Evolutionary conservation across 2,329 filamentous ascomycete species (phyloP).

Genomic region (Fusarium gaditjirri): DNA sequence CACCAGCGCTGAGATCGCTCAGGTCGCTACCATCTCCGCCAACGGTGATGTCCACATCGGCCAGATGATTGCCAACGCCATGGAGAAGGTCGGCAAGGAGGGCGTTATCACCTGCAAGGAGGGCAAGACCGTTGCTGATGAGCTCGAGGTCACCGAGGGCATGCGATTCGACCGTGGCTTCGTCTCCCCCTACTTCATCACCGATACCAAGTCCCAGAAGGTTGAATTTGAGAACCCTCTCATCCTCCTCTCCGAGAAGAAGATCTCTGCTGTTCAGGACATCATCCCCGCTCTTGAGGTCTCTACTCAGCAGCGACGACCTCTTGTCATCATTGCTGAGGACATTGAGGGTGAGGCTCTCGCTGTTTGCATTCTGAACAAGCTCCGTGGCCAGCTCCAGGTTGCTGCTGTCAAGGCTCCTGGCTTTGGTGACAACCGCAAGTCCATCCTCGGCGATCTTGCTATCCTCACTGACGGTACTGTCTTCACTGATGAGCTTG

Average conservation of each 20-base stretch:
- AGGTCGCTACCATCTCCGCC: constrained; percentile 97
- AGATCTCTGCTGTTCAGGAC: constrained; percentile 99
- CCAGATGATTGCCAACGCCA: constrained; percentile 94
- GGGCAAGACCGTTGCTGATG: constrained; percentile 97
- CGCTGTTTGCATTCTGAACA: constrained; percentile 99
- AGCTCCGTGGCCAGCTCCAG: constrained; percentile 99
- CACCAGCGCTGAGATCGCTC: constrained; percentile 94
- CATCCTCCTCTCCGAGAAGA: constrained; percentile 99
- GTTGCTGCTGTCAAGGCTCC: constrained; percentile 98
- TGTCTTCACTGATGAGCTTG: constrained; percentile 98
- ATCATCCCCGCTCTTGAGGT: constrained; percentile 98
- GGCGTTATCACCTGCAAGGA: constrained; percentile 99
- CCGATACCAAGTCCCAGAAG: constrained; percentile 98
- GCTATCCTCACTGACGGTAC: constrained; percentile 95
- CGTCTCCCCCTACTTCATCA: constrained; percentile 99
- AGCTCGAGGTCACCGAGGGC: constrained; percentile 98
- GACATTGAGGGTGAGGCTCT: constrained; percentile 99
- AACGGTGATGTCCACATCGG: constrained; percentile 97
- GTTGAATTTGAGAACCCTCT: constrained; percentile 99
- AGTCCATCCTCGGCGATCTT: constrained; percentile 98
- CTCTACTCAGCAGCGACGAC: constrained; percentile 93
- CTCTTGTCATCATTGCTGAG: constrained; percentile 98
- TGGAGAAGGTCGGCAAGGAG: constrained; percentile 99
- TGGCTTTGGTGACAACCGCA: constrained; percentile 99
- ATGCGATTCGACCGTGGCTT: constrained; percentile 99